These are phyloP conservation scores for Candida sanyaensis DNA, from an alignment of 1,139 yeast species.

Conservation along the genomic window DNA sequence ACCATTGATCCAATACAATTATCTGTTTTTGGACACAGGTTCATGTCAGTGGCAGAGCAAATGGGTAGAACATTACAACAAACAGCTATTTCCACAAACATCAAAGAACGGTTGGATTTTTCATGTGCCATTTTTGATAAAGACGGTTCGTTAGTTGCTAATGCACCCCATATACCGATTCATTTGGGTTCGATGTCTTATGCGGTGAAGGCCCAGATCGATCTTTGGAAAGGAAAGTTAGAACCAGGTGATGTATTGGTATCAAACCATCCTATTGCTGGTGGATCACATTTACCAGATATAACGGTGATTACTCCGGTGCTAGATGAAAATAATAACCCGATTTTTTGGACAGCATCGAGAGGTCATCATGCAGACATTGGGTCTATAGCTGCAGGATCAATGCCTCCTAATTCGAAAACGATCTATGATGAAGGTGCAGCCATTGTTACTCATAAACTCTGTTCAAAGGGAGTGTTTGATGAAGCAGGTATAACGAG, in stretches of 20 bases:
- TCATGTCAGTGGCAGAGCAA: constrained; percentile 88
- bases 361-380: constrained; percentile 53
- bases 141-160: constrained; percentile 77
- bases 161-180: constrained; percentile 88
- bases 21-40: constrained; percentile 80
- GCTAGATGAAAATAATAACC: constrained; percentile 29
- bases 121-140: constrained; percentile 82
- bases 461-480: constrained; percentile 37
- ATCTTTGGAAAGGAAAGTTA: constrained; percentile 61
- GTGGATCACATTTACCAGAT: constrained; percentile 85
- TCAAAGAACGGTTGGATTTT: constrained; percentile 80
- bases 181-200: constrained; percentile 88
- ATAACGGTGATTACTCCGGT: constrained; percentile 77
- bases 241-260: constrained; percentile 74
- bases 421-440: constrained; percentile 49
- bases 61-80: constrained; percentile 83
- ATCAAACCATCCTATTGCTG: constrained; percentile 77
- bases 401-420: constrained; percentile 50
- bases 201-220: constrained; percentile 70
- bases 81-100: constrained; percentile 83
- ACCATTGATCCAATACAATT: constrained; percentile 67
- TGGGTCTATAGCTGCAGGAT: constrained; percentile 48
- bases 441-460: constrained; percentile 40
- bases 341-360: constrained; percentile 48
- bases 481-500: constrained; percentile 43